phyloP scores from a whole-genome alignment of 2,329 filamentous ascomycete genomes.

The Pestalotiopsis sp. region DNA sequence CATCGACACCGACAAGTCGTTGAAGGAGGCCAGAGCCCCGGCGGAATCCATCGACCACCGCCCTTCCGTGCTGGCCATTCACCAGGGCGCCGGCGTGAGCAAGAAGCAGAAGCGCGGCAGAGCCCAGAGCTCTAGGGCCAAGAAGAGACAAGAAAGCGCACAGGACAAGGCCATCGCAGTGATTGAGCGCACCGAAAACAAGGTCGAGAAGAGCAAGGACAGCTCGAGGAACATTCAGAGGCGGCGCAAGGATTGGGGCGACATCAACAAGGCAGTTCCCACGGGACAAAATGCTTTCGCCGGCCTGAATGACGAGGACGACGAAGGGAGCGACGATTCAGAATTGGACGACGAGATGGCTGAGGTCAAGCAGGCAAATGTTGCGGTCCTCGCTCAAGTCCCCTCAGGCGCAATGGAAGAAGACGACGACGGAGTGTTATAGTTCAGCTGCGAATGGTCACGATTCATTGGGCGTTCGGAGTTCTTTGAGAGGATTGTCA shows the following conservation, averaged over 20 bases:
- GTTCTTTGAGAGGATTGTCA: slow-evolving; percentile 7
- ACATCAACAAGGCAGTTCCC: slow-evolving; percentile 51
- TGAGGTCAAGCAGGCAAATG: slow-evolving; percentile 14
- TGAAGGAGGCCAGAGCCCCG: slow-evolving; percentile 61
- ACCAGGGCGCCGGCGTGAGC: slow-evolving; percentile 66
- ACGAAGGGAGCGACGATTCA: slow-evolving; percentile 19
- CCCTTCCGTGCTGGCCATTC: slow-evolving; percentile 70
- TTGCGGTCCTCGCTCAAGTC: slow-evolving; percentile 7
- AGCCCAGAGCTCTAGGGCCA: slow-evolving; percentile 59
- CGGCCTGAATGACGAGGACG: slow-evolving; percentile 2
- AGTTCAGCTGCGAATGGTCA: neutral
- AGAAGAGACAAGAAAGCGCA: slow-evolving; percentile 58
- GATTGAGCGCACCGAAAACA: slow-evolving; percentile 59
- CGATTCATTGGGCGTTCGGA: neutral
- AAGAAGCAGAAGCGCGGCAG: slow-evolving; percentile 66
- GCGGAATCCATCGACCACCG: slow-evolving; percentile 50
- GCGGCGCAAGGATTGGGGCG: slow-evolving; percentile 59
- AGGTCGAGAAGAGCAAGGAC: slow-evolving; percentile 57
- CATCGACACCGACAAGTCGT: slow-evolving; percentile 72
- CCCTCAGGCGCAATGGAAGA: slow-evolving; percentile 20
- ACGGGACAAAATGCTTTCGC: slow-evolving; percentile 15
- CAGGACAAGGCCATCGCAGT: slow-evolving; percentile 63
- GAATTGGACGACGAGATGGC: slow-evolving; percentile 28
- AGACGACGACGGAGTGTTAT: slow-evolving; percentile 24
- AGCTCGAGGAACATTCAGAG: slow-evolving; percentile 49